Percentiles rank a stretch among this genome's conserved stretches.
These are phyloP conservation scores for Piedraia hortae DNA, from an alignment of 2,329 filamentous ascomycete species.

Conservation along the genomic window DNA sequence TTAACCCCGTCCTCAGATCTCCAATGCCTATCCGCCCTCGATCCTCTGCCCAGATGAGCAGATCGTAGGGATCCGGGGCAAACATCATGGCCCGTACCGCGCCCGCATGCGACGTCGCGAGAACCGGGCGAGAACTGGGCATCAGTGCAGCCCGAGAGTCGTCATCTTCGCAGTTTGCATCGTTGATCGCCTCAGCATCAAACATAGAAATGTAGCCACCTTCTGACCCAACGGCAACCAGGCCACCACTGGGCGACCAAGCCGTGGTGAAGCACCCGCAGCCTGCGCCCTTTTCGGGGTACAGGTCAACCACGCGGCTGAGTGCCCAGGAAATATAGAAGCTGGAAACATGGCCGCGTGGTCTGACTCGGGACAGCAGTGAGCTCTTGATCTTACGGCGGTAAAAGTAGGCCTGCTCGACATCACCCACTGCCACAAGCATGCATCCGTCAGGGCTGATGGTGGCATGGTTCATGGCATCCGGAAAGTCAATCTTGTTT, in stretches of 20 bases:
- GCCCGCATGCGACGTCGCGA: slow-evolving; percentile 28
- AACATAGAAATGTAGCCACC: slow-evolving; percentile 57
- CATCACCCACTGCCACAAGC: slow-evolving; percentile 64
- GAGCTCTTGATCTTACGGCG: slow-evolving; percentile 17
- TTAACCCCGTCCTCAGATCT: slow-evolving; percentile 40
- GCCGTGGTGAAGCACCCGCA: slow-evolving; percentile 47
- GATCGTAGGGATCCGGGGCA: slow-evolving; percentile 65
- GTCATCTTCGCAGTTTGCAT: slow-evolving; percentile 16
- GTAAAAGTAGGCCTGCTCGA: slow-evolving; percentile 67
- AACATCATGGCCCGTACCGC: slow-evolving; percentile 82
- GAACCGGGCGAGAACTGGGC: slow-evolving; percentile 40
- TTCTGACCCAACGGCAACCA: slow-evolving; percentile 53
- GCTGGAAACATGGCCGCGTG: slow-evolving; percentile 13
- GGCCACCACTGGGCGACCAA: slow-evolving; percentile 43
- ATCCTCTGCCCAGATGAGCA: slow-evolving; percentile 85
- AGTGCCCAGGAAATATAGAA: slow-evolving; percentile 15
- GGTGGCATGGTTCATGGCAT: slow-evolving; percentile 80
- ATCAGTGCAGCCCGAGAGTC: slow-evolving; percentile 49
- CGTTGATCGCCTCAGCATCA: slow-evolving; percentile 23
- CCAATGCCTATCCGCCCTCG: slow-evolving; percentile 47
- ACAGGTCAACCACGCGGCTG: slow-evolving; percentile 16
- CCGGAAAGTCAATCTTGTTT: slow-evolving; percentile 44
- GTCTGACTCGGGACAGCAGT: slow-evolving; percentile 13
- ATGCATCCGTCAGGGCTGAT: slow-evolving; percentile 68
- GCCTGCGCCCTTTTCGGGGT: slow-evolving; percentile 10